Evolutionary conservation across 768 basidiomycete species (phyloP), one percentile per base, ranked within the genome.

Genomic region (Collybia sordida): DNA sequence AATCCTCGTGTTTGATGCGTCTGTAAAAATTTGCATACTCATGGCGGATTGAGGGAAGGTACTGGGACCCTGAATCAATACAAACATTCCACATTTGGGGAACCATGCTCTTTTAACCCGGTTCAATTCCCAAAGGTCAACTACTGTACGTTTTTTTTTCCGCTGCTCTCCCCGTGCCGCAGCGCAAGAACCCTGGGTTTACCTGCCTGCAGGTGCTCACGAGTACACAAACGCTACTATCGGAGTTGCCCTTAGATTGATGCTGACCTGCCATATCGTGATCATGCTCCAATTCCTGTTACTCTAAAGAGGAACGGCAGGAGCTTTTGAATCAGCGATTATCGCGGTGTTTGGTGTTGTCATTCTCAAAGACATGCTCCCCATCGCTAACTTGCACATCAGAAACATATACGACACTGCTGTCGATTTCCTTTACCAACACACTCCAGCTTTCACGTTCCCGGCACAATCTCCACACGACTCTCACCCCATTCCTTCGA

Each of bases 391-490:
- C 69, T 47, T 75, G 52, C 71, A 75, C 66, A 72, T 79, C 67
- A 66, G 56, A 63, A 57, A 55, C 58, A 65, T 81, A 59, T 78
- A 80, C 70, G 71, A 77, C 63, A 73, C 75, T 37, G 80, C 83
- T 42, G 73, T 81, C 72, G 81, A 81, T 62, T 83, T 80, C 72
- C 77, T 85, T 57, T 67, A 75, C 53, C 72, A 77, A 48, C 75
- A 70, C 47, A 71, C 63, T 53, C 71, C 75, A 25, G 55, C 69
- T 34, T 65, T 67, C 45, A 64, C 70, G 25, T 56, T 58, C 17
- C 56, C 44, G 44, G 58, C 65, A 17, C 58, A 55, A 56, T 55
- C 42, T 56, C 67, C 56, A 60, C 65, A 52, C 49, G 61, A 62
- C 37, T 66, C 70, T 36, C 27, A 56, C 50, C 38, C 58, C 37